Base-by-base conservation (phyloP, 345 rosid genomes). In the Noccaea caerulescens region DNA sequence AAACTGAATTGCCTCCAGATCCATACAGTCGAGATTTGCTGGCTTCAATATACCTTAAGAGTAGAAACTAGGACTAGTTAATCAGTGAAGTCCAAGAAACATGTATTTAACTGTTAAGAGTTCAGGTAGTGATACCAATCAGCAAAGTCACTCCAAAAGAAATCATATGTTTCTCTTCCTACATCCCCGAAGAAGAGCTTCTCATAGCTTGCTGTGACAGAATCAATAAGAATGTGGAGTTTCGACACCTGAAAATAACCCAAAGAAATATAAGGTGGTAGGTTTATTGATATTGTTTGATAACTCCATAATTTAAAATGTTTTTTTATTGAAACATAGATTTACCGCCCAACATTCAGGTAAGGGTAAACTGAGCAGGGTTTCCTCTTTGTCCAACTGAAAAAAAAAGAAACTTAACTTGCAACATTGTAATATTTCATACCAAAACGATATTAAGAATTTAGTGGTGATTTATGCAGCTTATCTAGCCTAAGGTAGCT, bases 71-170 rank as follows among this genome's bases (percentile, higher is more conserved):
- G 43, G 58, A 59, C 51, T 59, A 72, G 68, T 73, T 14, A 42
- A 63, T 63, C 58, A 50, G 46, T 34, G 51, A 33, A 20, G 36
- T 10, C 49, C 41, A 69, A 56, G 16, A 69, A 57, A 56, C 61
- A 63, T 43, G 46, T 34, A 56, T 13, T 42, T 27, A 11, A 69
- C 60, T 46, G 55, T 56, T 52, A 34, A 63, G 38, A 61, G 30
- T 56, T 61, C 34, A 51, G 43, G 76, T 68, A 12, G 32, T 65
- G 72, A 57, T 85, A 93, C 98, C 98, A 91, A 80, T 93, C 96
- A 23, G 98, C 98, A 67, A 87, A 93, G 76, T 93, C 98, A 33
- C 97, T 85, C 98, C 98, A 91, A 76, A 91, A 89, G 83, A 93
- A 93, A 65, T 93, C 96, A 80, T 93, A 91, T 76, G 71, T 81